Evolutionary conservation across 2,329 filamentous ascomycete genomes (phyloP), one percentile per base, ranked within the genome.

Genomic region (Paracoccidioides lutzii): DNA sequence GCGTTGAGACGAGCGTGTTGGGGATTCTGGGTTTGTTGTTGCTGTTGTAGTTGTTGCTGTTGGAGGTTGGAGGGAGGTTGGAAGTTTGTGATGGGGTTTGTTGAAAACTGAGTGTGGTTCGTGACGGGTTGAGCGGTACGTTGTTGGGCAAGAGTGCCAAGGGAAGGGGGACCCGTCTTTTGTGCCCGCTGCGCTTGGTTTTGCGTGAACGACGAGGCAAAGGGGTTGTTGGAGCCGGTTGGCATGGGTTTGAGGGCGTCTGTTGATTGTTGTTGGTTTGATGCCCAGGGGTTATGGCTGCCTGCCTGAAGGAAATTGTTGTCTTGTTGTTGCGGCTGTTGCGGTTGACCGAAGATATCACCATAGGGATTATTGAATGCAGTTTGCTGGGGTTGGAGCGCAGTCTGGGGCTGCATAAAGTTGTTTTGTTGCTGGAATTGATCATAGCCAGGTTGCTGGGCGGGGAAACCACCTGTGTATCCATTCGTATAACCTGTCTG

Each of bases 191-290:
- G 67, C 75, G 81, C 66, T 76, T 84, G 74, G 62, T 80, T 74
- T 57, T 79, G 76, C 57, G 72, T 72, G 65, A 86, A 82, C n/a
- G 84, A 80, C 10, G 81, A 78, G 32, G 93, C 91, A 67, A 98
- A 98, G 2, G 93, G 93, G 68, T 98, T 98, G 76, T 98, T 98
- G 14, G 93, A 97, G 50, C 93, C 93, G 2, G 93, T 98, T 3
- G 88, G 85, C 67, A 89, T 86, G 4, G 90, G 87, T 67, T 87
- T 84, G 60, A 96, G 73, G 1, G 84, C 73, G 53, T 86, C 79
- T 52, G 70, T 66, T n/a, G 82, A 76, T 46, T 73, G 69, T 58
- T 81, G 76, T 60, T 80, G 80, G 63, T 76, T 79, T 60, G 77
- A 78, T 30, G 88, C 87, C 88, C 91, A 98, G 0, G 93, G 93